Percentiles rank a stretch among this genome's conserved stretches.
phyloP scores from a whole-genome alignment of 208 protist genomes.

The Acanthamoeba sp. region DNA sequence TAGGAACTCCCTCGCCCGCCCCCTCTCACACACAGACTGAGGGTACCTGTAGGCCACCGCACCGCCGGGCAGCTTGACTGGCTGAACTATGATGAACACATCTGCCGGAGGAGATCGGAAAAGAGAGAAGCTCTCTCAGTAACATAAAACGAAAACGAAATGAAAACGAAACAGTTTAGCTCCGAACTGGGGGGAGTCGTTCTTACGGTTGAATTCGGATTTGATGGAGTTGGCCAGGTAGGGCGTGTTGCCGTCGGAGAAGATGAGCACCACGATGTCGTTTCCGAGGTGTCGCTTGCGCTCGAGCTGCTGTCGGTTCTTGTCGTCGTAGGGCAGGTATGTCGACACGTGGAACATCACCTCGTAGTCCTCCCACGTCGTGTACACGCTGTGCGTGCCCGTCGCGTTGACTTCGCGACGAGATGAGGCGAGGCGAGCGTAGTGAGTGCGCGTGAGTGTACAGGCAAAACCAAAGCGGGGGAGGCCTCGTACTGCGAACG shows the following conservation, averaged over 20 bases:
- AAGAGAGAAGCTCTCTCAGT: not conserved
- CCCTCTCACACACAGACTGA: not conserved
- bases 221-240: constrained; percentile 13
- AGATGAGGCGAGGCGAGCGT: not conserved
- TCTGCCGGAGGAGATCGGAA: not conserved
- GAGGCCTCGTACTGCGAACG: constrained; percentile 67
- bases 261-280: constrained; percentile 80
- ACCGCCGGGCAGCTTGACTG: not conserved
- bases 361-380: constrained; percentile 79
- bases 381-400: constrained; percentile 81
- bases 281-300: constrained; percentile 80
- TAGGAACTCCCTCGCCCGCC: not conserved
- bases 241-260: constrained; percentile 46
- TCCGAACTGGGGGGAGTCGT: too few relatives aligned
- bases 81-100: not conserved
- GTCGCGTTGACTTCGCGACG: constrained; percentile 73
- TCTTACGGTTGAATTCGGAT: constrained; percentile 56
- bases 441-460: not conserved
- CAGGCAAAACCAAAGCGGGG: not conserved
- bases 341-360: constrained; percentile 90
- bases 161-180: not conserved
- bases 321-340: constrained; percentile 78
- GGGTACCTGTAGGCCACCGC: not conserved
- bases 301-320: constrained; percentile 83
- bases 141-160: too few relatives aligned